These are phyloP conservation scores for Ganoderma boninense DNA, from an alignment of 1,284 basidiomycete species.

Conservation along the genomic window DNA sequence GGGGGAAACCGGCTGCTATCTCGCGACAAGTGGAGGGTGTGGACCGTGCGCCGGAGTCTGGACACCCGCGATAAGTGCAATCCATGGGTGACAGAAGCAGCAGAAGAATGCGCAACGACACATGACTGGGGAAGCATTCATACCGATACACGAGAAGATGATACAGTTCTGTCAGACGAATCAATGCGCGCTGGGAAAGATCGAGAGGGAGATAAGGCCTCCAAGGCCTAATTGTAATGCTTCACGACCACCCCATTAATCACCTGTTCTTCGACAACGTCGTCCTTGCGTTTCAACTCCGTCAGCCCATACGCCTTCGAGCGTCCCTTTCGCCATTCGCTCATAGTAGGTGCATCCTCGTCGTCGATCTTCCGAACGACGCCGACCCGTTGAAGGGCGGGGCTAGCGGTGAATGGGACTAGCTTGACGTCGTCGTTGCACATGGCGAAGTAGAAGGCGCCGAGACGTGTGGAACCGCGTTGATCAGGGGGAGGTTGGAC, in stretches of 20 bases:
- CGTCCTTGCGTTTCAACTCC: slow-evolving; percentile 38
- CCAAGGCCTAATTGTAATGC: slow-evolving; percentile 42
- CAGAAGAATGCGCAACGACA: background rate
- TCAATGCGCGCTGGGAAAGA: background rate
- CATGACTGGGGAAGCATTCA: background rate
- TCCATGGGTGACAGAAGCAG: background rate
- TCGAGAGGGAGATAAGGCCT: background rate
- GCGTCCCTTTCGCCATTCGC: slow-evolving; percentile 50
- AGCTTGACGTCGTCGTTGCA: slow-evolving; percentile 43
- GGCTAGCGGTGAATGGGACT: slow-evolving; percentile 40
- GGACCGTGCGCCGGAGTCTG: background rate
- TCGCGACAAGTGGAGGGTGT: background rate
- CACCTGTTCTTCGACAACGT: slow-evolving; percentile 43
- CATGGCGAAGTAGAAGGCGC: slow-evolving; percentile 52
- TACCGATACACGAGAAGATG: background rate
- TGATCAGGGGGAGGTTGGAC: slow-evolving; percentile 60
- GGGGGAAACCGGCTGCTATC: background rate
- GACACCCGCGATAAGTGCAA: background rate
- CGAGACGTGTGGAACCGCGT: slow-evolving; percentile 49
- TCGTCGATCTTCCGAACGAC: slow-evolving; percentile 43
- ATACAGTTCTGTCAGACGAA: background rate
- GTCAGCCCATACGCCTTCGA: slow-evolving; percentile 46
- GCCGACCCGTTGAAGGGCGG: slow-evolving; percentile 43
- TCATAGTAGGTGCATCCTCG: slow-evolving; percentile 47
- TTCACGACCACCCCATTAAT: slow-evolving; percentile 45